Percentiles rank a stretch among this genome's conserved stretches.
phyloP scores from a whole-genome alignment of 768 basidiomycete genomes.

The Pleurotus tuber-regium region DNA sequence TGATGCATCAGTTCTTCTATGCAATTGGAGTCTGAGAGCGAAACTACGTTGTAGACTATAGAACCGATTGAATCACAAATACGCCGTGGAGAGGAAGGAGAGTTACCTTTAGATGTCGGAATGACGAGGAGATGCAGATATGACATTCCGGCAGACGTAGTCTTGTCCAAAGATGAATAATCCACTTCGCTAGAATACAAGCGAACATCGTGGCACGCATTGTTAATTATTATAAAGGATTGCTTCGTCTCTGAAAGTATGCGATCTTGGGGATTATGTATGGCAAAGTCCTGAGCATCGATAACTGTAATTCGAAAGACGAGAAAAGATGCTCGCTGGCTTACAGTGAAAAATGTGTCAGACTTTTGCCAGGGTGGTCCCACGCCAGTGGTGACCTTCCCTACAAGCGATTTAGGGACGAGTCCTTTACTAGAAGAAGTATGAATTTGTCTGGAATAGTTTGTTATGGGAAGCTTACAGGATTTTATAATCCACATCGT shows the following conservation, averaged over 20 bases:
- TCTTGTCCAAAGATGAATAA: not conserved
- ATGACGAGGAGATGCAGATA: conserved; percentile 5
- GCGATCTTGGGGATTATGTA: not conserved
- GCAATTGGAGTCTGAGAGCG: not conserved
- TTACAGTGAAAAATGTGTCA: conserved; percentile 6
- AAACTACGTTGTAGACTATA: conserved; percentile 5
- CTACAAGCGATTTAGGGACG: not conserved
- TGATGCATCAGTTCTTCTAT: not conserved
- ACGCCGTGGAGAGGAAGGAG: not conserved
- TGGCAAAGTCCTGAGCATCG: not conserved
- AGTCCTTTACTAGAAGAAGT: conserved; percentile 2
- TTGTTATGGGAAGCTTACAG: not conserved
- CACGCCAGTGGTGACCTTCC: not conserved
- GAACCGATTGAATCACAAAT: not conserved
- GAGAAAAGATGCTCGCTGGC: not conserved
- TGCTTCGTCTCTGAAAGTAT: not conserved
- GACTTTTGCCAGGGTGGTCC: not conserved
- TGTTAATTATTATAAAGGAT: not conserved
- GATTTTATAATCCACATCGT: not conserved
- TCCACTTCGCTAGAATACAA: conserved; percentile 2
- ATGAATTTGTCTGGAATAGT: not conserved
- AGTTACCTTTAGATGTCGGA: not conserved
- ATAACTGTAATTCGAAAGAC: not conserved
- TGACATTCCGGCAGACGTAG: conserved; percentile 1
- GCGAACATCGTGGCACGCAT: not conserved